A percentile compares a stretch with the other conserved stretches of the same genome.
Evolutionary conservation across 176 grass and related monocot genomes (phyloP).

Genomic region (Poa annua): DNA sequence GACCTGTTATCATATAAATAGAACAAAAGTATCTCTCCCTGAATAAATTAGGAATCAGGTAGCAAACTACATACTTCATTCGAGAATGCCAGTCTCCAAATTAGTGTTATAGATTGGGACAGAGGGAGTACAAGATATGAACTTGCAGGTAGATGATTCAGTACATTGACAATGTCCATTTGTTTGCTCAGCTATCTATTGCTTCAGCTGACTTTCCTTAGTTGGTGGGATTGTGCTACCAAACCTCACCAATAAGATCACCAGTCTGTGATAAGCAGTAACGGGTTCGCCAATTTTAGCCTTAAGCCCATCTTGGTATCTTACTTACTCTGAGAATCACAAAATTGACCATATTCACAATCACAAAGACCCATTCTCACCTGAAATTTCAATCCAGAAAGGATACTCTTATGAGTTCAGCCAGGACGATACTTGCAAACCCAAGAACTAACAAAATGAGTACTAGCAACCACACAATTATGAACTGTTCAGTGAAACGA

Average conservation of each 20-base stretch:
- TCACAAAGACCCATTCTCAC: slow-evolving; percentile 70
- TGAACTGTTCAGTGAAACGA: not conserved
- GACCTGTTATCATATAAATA: slow-evolving; percentile 17
- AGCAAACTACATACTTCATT: slow-evolving; percentile 30
- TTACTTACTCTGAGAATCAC: slow-evolving; percentile 71
- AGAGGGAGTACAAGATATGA: not conserved
- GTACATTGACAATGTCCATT: slow-evolving; percentile 11
- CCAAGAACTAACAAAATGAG: not conserved
- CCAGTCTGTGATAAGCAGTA: not conserved
- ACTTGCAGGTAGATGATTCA: not conserved
- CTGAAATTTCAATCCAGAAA: slow-evolving; percentile 47
- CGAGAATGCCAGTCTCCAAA: not conserved
- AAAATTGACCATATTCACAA: slow-evolving; percentile 75
- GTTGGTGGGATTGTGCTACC: slow-evolving; percentile 11
- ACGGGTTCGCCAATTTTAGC: not conserved
- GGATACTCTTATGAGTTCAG: not conserved
- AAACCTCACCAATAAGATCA: not conserved
- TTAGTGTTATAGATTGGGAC: not conserved
- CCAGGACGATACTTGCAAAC: not conserved
- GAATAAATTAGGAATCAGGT: slow-evolving; percentile 4
- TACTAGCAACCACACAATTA: not conserved
- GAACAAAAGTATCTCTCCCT: not conserved
- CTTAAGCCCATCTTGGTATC: slow-evolving; percentile 13
- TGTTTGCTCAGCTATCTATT: slow-evolving; percentile 17
- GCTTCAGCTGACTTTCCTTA: not conserved